phyloP scores from a whole-genome alignment of 768 basidiomycete species.

The Lactarius hengduanensis region DNA sequence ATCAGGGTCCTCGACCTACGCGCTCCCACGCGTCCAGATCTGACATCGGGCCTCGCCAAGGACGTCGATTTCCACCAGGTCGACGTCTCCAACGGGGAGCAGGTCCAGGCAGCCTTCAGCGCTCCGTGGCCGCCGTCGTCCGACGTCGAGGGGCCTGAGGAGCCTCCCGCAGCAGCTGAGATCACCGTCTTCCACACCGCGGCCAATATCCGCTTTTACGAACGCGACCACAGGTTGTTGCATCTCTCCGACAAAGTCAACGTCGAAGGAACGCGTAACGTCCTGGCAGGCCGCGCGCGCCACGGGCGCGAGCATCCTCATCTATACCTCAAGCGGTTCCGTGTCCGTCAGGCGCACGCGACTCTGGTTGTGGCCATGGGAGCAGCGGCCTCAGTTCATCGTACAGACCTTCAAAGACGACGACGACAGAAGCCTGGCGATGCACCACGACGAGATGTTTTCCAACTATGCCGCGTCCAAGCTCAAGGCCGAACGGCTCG shows the following conservation, averaged over 20 bases:
- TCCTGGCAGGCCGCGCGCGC: conserved; percentile 57
- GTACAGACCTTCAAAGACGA: conserved; percentile 68
- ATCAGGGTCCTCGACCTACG: conserved; percentile 70
- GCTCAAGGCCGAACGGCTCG: conserved; percentile 50
- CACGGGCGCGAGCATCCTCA: conserved; percentile 53
- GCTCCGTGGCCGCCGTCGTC: conserved; percentile 54
- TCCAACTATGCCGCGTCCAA: conserved; percentile 80
- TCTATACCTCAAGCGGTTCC: conserved; percentile 76
- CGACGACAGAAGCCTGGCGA: conserved; percentile 52
- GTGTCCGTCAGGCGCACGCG: conserved; percentile 55
- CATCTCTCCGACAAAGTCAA: conserved; percentile 60
- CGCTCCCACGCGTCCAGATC: conserved; percentile 55
- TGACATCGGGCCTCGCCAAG: conserved; percentile 50
- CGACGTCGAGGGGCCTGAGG: conserved; percentile 19
- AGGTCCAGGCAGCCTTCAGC: conserved; percentile 59
- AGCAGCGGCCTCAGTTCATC: conserved; percentile 52
- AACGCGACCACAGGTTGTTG: conserved; percentile 52
- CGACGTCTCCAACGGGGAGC: conserved; percentile 53
- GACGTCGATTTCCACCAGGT: conserved; percentile 57
- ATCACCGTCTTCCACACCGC: conserved; percentile 76
- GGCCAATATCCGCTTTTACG: conserved; percentile 77
- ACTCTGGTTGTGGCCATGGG: conserved; percentile 77
- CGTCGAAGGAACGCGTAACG: conserved; percentile 63
- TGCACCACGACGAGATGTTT: conserved; percentile 60
- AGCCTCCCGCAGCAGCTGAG: conserved; percentile 31